A percentile compares a stretch with the other conserved stretches of the same genome.
phyloP scores from a whole-genome alignment of 176 grass and related monocot genomes.

The Carex pumila region DNA sequence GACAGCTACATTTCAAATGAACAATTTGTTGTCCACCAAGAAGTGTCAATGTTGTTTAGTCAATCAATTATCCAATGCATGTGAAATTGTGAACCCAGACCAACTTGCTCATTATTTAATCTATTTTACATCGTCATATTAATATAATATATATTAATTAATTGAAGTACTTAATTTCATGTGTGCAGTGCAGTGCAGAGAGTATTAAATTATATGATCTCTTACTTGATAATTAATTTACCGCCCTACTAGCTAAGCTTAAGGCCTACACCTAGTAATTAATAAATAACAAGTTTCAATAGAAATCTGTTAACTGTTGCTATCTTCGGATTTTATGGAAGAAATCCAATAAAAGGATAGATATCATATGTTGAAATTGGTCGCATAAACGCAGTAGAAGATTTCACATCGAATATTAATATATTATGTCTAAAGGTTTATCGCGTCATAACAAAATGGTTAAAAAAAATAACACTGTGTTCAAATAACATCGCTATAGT shows the following conservation, averaged over 20 bases:
- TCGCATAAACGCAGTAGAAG: not conserved
- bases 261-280: not conserved
- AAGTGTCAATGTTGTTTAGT: slow-evolving; percentile 1
- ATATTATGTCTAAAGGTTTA: no score
- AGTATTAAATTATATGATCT: not conserved
- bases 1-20: slow-evolving; percentile 8
- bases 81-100: not conserved
- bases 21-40: not conserved
- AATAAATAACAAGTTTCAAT: not conserved
- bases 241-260: not conserved
- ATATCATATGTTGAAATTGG: not conserved
- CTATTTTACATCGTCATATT: not conserved
- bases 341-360: not conserved
- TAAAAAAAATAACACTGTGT: no score
- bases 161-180: not conserved
- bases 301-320: not conserved
- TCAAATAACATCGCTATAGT: no score
- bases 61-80: not conserved
- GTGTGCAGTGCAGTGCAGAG: not conserved
- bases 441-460: no score
- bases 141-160: not conserved
- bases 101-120: not conserved
- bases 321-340: slow-evolving; percentile 3
- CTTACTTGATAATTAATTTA: not conserved
- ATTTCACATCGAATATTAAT: no score